Base-by-base conservation (phyloP, 1,284 basidiomycete genomes). In the Marasmius oreades region DNA sequence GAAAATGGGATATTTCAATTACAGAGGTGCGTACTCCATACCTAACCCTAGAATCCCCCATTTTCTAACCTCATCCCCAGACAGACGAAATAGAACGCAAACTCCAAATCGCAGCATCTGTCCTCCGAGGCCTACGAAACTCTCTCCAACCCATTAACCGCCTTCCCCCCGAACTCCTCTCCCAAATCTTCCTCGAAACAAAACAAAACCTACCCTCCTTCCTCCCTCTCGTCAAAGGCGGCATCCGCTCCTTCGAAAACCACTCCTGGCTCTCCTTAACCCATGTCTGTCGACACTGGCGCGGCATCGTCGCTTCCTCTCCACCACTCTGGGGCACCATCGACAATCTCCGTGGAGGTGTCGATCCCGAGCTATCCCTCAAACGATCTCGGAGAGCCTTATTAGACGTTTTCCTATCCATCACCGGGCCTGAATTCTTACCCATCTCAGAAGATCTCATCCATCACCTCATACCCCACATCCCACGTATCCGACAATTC, bases 271-370 rank as follows among this genome's bases (percentile, higher is more conserved):
- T 59, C 8, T 50, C 44, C 11, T 51, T 63, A 16, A 52, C 60
- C n/a, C 60, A 60, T 26, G 62, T 63, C 24, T 63, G 62, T 44
- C 47, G 62, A 28, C 60, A 50, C 10, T 62, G 61, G 61, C 43
- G 59, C 16, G 58, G 58, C 12, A 53, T 62, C 44, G 52, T 57
- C 23, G 61, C 61, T 16, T 52, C 51, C 16, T 58, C 45, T n/a
- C 61, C 56, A n/a, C 18, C 36, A 12, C 37, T 62, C 11, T 62
- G 61, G 61, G 55, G 59, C 12, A 60, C 53, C 6, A 54, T 62
- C 4, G 61, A 62, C 36, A 60, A 54, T 23, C 7, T 31, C 48
- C 18, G 48, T 34, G 31, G 33, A n/a, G 44, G 44, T 51, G 23
- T 58, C 45, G 24, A 36, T 43, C 53, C 56, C 5, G 20, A 23